Conservation (phyloP, 352 stramenopile species). For the Globisporangium heterothallicum region DNA sequence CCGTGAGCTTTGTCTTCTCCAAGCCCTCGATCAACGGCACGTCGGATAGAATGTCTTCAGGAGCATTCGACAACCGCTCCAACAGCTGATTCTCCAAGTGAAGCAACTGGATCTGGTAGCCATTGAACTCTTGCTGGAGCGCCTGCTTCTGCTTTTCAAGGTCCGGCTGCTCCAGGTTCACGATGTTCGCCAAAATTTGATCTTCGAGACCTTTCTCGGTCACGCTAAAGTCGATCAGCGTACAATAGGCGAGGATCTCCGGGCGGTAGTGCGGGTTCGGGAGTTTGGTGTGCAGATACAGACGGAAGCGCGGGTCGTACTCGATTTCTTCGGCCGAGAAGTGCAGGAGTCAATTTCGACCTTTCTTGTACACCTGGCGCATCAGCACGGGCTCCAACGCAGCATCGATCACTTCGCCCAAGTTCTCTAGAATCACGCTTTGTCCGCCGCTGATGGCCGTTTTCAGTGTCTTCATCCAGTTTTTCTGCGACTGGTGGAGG, state of each 20-base stretch:
- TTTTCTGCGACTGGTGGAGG: slow-evolving; percentile 68
- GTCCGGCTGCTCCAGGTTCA: slow-evolving; percentile 86
- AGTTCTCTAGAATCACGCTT: slow-evolving; percentile 89
- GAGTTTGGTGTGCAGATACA: slow-evolving; percentile 90
- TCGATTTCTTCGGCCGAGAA: slow-evolving; percentile 88
- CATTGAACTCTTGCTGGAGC: slow-evolving; percentile 88
- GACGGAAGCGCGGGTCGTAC: slow-evolving; percentile 81
- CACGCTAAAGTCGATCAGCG: slow-evolving; percentile 93
- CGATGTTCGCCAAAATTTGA: slow-evolving; percentile 85
- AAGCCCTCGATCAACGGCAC: slow-evolving; percentile 90
- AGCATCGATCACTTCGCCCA: slow-evolving; percentile 82
- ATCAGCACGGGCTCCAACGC: slow-evolving; percentile 88
- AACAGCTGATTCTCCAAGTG: slow-evolving; percentile 88
- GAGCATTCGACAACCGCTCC: slow-evolving; percentile 87
- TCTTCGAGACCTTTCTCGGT: slow-evolving; percentile 89
- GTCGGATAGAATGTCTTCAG: slow-evolving; percentile 89
- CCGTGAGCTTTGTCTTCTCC: slow-evolving; percentile 88
- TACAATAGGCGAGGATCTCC: slow-evolving; percentile 90
- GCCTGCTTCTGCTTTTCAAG: slow-evolving; percentile 87
- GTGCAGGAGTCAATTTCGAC: slow-evolving; percentile 82
- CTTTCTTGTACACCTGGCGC: slow-evolving; percentile 85
- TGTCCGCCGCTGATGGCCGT: slow-evolving; percentile 65
- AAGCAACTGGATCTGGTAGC: slow-evolving; percentile 90
- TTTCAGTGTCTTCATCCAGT: slow-evolving; percentile 73
- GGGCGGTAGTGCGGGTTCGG: slow-evolving; percentile 91